Evolutionary conservation across 2,329 filamentous ascomycete species (phyloP), one percentile per base, ranked within the genome.

Genomic region (Zymoseptoria brevis): DNA sequence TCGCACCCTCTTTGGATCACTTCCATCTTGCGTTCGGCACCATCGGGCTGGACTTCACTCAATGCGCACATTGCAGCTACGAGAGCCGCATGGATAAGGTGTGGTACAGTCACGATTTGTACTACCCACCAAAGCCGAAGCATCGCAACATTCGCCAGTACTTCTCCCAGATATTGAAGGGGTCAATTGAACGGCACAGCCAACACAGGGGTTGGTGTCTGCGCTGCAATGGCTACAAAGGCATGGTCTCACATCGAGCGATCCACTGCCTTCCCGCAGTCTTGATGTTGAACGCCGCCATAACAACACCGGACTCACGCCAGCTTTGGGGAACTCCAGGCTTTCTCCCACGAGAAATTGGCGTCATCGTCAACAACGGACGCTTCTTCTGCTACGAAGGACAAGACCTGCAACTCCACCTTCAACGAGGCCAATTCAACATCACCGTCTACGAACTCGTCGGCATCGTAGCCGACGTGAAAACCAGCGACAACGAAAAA

Each of bases 361-460:
- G 94, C 45, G 84, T 99, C 69, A 89, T 96, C 59, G 84, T 96
- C 59, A 89, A 95, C 60, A 85, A 89, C 68, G 90, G 90, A n/a
- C 89, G 96, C 69, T 89, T 97, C 70, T 92, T 90, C 74, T 96
- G 92, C 74, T 97, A 91, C 64, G 92, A 99, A 74, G 93, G 94
- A 1, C 87, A 96, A 56, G 92, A 97, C 68, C 75, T 99, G 64
- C 87, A 87, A 70, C 76, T 89, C 53, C 89, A 94, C 67, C 76
- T 95, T 21, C 87, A 93, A 69, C 83, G 88, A 30, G 89, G 88
- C 21, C 87, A 87, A 6, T 88, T 92, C 60, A 87, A 88, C 55
- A 88, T 97, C 54, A 85, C 86, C 11, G 87, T 97, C 0, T 99
- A 96, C 73, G 95, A 96, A 60, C 79, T 99, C 24, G 86, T 96